A percentile compares a stretch with the other conserved stretches of the same genome.
These are phyloP conservation scores for Warburgia ugandensis DNA, from an alignment of 164 flowering plant species.

Conservation along the genomic window DNA sequence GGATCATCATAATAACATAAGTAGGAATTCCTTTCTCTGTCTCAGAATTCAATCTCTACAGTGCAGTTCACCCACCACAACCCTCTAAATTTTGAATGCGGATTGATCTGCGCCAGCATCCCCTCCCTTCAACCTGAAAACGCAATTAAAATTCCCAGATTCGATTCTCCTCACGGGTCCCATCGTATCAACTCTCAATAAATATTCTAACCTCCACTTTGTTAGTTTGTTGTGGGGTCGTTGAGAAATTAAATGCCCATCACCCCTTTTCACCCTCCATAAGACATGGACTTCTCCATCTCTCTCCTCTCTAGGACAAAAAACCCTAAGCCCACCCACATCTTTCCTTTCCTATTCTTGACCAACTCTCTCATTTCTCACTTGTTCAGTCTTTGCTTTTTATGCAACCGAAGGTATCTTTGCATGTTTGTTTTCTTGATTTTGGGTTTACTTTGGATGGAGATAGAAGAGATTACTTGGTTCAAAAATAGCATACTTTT, in stretches of 20 bases:
- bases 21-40: too few species aligned
- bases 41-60: too few species aligned
- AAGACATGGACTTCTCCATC: not conserved
- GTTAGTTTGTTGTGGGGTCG: slow-evolving; percentile 7
- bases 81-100: slow-evolving; percentile 4
- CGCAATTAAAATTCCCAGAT: slow-evolving; percentile 4
- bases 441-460: too few species aligned
- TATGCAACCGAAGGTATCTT: not conserved
- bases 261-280: not conserved
- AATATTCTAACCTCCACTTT: slow-evolving; percentile 7
- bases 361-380: not conserved
- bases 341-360: not conserved
- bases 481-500: too few species aligned
- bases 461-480: not conserved
- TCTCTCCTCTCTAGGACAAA: not conserved
- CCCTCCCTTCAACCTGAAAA: not conserved
- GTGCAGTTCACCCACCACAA: too few species aligned
- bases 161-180: slow-evolving; percentile 6
- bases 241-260: slow-evolving; percentile 3
- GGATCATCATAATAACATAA: too few species aligned
- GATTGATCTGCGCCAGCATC: slow-evolving; percentile 7
- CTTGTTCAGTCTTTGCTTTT: not conserved
- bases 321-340: not conserved
- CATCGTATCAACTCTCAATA: slow-evolving; percentile 1
- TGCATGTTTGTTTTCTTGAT: not conserved